Base-by-base conservation (phyloP, 306 rosid species). In the Inga oerstediana region DNA sequence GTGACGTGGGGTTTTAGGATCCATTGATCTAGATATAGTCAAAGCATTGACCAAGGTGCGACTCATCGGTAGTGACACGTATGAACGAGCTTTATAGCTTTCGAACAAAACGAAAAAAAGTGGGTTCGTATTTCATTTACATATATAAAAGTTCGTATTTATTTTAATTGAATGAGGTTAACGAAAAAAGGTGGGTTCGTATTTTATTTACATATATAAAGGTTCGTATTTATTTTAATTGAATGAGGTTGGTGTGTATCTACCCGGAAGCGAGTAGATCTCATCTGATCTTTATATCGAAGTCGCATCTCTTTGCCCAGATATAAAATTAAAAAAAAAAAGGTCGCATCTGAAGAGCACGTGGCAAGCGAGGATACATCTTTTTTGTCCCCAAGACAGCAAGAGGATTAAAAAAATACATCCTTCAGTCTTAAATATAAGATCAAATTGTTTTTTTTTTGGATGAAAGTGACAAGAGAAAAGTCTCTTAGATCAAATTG, bases 321-420 rank as follows among this genome's bases (percentile, higher is more conserved):
- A 46, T 0, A 48, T 11, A 48, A 51, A 15, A 48, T 2, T 16
- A 20, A 54, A 54, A 54, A 54, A 54, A 54, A 7, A 54, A 7
- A 6, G 10, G 62, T 54, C 62, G 62, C 62, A 54, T 54, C 62
- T 54, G n/a, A 17, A 54, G 24, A 56, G 44, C 88, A 79, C 35
- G 86, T 81, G 86, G 82, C 82, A 81, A 69, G 46, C 52, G n/a
- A 70, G 82, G 81, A 2, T 44, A 8, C 45, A 7, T n/a, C 30
- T 59, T n/a, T 2, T 20, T 9, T 20, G 14, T 1, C 32, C 32
- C 27, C 32, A n/a, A 7, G 32, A n/a, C 32, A 9, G 32, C 32
- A 13, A 75, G 82, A 83, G 4, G 24, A 22, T 45, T 24, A 75
- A 41, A 34, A 56, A 3, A 37, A 37, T 37, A 37, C 0, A 27